A percentile compares a stretch with the other conserved stretches of the same genome.
These are phyloP conservation scores for Pinus taeda DNA, from an alignment of 75 land plant species.

Conservation along the genomic window DNA sequence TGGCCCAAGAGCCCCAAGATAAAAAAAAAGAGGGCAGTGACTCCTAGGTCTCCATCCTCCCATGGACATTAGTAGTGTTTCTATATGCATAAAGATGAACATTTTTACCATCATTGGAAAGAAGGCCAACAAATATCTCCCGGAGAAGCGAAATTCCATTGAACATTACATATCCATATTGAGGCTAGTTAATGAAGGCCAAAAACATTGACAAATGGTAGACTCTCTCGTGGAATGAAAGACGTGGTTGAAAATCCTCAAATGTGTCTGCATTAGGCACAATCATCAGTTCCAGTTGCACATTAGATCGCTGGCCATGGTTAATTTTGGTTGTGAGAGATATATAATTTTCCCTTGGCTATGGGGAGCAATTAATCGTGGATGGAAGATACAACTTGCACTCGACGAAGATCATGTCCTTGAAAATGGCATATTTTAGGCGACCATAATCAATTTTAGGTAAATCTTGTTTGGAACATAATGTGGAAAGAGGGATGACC, in stretches of 20 bases:
- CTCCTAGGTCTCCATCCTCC: background rate
- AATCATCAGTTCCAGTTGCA: background rate
- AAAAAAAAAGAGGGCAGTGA: background rate
- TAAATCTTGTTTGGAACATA: too few species aligned
- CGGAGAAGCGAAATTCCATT: conserved; percentile 11
- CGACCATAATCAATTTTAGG: too few species aligned
- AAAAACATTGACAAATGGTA: conserved; percentile 4
- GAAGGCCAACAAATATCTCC: background rate
- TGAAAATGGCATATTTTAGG: conserved; percentile 5
- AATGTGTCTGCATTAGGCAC: conserved; percentile 2
- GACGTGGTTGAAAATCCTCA: conserved; percentile 8
- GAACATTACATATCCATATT: conserved; percentile 16
- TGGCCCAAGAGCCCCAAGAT: background rate
- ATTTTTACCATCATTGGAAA: background rate
- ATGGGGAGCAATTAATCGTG: background rate
- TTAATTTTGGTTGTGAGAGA: background rate
- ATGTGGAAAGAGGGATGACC: too few species aligned
- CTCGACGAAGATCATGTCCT: background rate
- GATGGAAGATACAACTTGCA: conserved; percentile 4
- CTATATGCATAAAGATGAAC: background rate
- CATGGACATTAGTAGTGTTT: background rate
- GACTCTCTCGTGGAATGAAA: conserved; percentile 7
- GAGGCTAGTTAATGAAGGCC: conserved; percentile 12
- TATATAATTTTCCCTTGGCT: background rate
- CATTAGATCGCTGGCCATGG: conserved; percentile 9